Base-by-base conservation (phyloP, 2,329 filamentous ascomycete genomes). In the Huntiella bhutanensis region DNA sequence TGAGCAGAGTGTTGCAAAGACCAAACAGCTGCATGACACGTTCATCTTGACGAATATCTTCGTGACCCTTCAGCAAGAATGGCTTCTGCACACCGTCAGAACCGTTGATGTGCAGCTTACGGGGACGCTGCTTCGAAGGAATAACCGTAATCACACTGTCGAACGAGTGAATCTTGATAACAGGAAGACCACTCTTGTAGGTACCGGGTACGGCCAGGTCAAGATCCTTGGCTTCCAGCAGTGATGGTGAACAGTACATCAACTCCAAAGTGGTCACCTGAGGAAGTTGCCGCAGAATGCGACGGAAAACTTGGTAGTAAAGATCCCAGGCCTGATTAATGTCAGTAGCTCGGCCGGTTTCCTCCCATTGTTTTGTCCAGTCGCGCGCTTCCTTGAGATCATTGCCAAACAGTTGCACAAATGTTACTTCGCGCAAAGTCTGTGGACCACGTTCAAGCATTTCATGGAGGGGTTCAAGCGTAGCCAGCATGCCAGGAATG, bases 1-100 rank as follows among this genome's bases (percentile, higher is more conserved):
- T 73, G 37, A 99, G 74, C 1, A 98, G 73, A 0, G 92, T 98
- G 61, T 99, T 99, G 65, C 88, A 91, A 11, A 99, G 74, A 36
- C 91, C 91, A 58, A 99, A 98, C 33, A 99, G 73, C 63, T 99
- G 91, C 92, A 98, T 99, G 54, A 98, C 91, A 63, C 92, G 80
- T 64, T 99, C 91, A 58, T 99, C 91, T 62, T 99, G 91, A 50
- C 91, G 81, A 53, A 98, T 95, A 67, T 99, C 91, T 64, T 99
- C 91, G 57, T 98, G 92, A n/a, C 91, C 91, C 68, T 99, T 99
- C 55, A 98, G 75, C 49, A 84, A 64, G 65, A 94, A 96, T 43
- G 84, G 80, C 60, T 95, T 95, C 3, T 77, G 74, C 51, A 73
- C 75, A 49, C 91, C 91, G 58, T 98, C 88, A 56, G 84, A 94